These are phyloP conservation scores for Agrocybe chaxingu DNA, from an alignment of 768 basidiomycete species.

Conservation along the genomic window DNA sequence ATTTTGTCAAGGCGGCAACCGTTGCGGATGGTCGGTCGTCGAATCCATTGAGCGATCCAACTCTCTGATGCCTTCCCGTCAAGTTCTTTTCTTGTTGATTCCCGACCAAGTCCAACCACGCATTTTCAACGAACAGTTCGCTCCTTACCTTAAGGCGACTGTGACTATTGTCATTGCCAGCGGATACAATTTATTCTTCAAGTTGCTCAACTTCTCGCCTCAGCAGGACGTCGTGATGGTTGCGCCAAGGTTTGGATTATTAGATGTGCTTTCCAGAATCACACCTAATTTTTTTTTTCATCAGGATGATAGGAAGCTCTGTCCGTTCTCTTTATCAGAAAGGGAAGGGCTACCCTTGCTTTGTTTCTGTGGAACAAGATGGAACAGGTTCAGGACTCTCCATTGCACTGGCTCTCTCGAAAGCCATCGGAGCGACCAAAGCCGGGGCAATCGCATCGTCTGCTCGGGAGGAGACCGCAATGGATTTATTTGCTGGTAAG, in stretches of 20 bases:
- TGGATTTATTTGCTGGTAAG: slow-evolving; percentile 57
- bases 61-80: background rate
- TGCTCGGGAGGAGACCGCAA: slow-evolving; percentile 58
- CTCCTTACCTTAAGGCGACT: slow-evolving; percentile 43
- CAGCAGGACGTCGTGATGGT: slow-evolving; percentile 65
- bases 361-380: slow-evolving; percentile 63
- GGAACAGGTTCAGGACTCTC: slow-evolving; percentile 46
- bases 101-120: slow-evolving; percentile 64
- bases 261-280: background rate
- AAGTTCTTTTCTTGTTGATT: slow-evolving; percentile 59
- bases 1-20: slow-evolving; percentile 52
- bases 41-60: background rate
- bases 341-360: slow-evolving; percentile 61
- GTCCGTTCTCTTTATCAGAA: slow-evolving; percentile 60
- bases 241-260: slow-evolving; percentile 45
- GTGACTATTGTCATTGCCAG: slow-evolving; percentile 57
- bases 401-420: slow-evolving; percentile 50
- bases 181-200: slow-evolving; percentile 65
- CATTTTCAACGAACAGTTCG: slow-evolving; percentile 56
- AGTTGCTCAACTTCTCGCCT: slow-evolving; percentile 49
- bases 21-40: slow-evolving; percentile 47
- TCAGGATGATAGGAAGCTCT: slow-evolving; percentile 65
- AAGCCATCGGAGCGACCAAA: slow-evolving; percentile 59
- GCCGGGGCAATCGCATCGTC: slow-evolving; percentile 63
- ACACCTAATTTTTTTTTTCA: background rate